Evolutionary conservation across 805 yeast genomes (phyloP).

Genomic region (Cyberlindnera suaveolens): DNA sequence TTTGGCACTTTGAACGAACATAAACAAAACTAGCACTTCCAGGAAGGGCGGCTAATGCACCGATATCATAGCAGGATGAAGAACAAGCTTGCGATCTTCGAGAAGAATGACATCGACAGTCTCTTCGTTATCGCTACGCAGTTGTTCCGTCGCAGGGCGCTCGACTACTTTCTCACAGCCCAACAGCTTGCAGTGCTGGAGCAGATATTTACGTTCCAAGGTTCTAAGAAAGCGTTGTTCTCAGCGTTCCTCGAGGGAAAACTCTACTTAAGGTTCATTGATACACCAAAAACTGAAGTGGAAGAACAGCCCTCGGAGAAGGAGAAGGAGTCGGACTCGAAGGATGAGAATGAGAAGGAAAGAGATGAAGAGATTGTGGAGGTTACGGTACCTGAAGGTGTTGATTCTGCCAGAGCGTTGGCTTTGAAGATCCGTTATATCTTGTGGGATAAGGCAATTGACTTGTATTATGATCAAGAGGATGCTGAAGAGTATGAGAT

Average conservation of each 20-base stretch:
- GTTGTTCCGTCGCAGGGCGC: constrained; percentile 29
- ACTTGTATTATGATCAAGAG: constrained; percentile 30
- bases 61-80: neutral
- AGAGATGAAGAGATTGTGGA: constrained; percentile 35
- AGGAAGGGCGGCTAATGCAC: neutral
- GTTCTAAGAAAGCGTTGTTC: constrained; percentile 31
- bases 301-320: constrained; percentile 1
- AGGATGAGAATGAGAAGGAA: constrained; percentile 24
- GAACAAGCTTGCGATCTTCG: constrained; percentile 19
- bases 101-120: constrained; percentile 21
- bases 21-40: too few species aligned
- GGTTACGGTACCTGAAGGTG: constrained; percentile 34
- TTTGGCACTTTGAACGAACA: too few species aligned
- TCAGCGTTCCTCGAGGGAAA: constrained; percentile 34
- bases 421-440: constrained; percentile 63
- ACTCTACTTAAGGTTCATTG: constrained; percentile 21
- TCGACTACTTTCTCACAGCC: constrained; percentile 46
- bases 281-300: constrained; percentile 1
- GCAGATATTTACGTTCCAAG: constrained; percentile 34
- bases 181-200: constrained; percentile 49
- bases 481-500: constrained; percentile 15
- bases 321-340: constrained; percentile 1
- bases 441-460: constrained; percentile 67
- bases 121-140: constrained; percentile 20
- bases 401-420: constrained; percentile 43